Conservation (phyloP, 805 yeast genomes). For the Metschnikowia gelsemii region DNA sequence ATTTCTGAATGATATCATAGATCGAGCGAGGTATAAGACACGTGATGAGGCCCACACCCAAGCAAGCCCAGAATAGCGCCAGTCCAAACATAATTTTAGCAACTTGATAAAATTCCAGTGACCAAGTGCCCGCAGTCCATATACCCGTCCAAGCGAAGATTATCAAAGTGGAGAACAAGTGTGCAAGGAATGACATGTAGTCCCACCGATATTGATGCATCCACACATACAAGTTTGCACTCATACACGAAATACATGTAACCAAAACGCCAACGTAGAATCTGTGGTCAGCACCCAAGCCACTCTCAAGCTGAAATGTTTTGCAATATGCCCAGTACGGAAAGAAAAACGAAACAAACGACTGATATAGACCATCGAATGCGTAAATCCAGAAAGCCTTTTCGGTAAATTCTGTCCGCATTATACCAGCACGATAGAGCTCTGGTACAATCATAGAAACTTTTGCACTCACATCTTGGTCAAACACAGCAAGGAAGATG, state of each 20-base stretch:
- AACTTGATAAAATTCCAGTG: constrained; percentile 60
- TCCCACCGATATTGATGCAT: constrained; percentile 80
- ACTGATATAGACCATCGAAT: constrained; percentile 70
- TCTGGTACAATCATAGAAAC: constrained; percentile 70
- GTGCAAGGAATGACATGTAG: constrained; percentile 61
- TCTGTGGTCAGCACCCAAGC: constrained; percentile 65
- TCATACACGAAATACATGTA: constrained; percentile 61
- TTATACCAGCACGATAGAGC: constrained; percentile 64
- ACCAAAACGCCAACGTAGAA: constrained; percentile 69
- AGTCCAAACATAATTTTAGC: constrained; percentile 57
- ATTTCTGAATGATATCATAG: constrained; percentile 53
- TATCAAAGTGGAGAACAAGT: constrained; percentile 55
- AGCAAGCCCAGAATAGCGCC: constrained; percentile 64
- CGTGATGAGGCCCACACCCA: constrained; percentile 58
- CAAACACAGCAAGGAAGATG: constrained; percentile 67
- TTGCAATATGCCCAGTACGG: constrained; percentile 56
- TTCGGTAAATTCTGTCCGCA: constrained; percentile 62
- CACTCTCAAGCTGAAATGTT: constrained; percentile 46
- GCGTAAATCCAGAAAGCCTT: constrained; percentile 59
- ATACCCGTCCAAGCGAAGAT: constrained; percentile 78
- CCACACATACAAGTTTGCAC: constrained; percentile 66
- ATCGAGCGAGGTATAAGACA: constrained; percentile 70
- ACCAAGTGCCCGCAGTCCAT: constrained; percentile 60
- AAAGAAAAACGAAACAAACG: constrained; percentile 66
- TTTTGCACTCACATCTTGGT: constrained; percentile 70